Base-by-base conservation (phyloP, 148 eudicot genomes). In the Vaccinium myrtillus region DNA sequence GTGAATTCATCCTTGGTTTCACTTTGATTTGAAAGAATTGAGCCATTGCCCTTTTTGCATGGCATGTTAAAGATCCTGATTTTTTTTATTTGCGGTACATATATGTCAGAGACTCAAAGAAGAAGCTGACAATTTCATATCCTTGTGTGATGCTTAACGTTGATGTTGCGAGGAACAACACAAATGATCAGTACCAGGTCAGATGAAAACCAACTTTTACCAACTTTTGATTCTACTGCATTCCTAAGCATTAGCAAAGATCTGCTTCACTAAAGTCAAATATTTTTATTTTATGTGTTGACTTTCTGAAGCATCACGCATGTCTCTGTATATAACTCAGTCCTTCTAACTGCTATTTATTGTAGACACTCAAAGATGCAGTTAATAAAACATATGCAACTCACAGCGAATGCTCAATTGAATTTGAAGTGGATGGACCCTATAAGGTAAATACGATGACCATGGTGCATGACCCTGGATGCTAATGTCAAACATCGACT, bases 381-480 rank as follows among this genome's bases (percentile, higher is more conserved):
- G 50, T 92, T 77, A 95, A 89, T 87, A 97, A 89, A 89, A 94
- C 90, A 27, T 97, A 97, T 85, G 80, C 93, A 69, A 97, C 95
- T 21, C 99, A 95, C 82, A 95, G 97, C 84, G 99, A 97, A 87
- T 97, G 99, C 90, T 97, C 99, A 74, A 97, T 97, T 83, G 99
- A 97, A 89, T 97, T 97, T 90, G 99, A 97, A 92, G 99, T 97
- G 88, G 99, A 97, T 91, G 99, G 99, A 51, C 99, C 99, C 61
- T 97, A 97, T 87, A 97, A 95, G 98, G 99, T 97, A 88, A 87
- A 59, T 12, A n/a, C 23, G 43, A 63, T 36, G 61, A 12, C 77
- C 79, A 59, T 53, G 55, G 55, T 53, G 55, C 13, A 9, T 65
- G 71, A 65, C 16, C 69, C 48, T 25, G 12, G 50, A 77, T 43